phyloP scores from a whole-genome alignment of 2,329 filamentous ascomycete species.

The Metarhizium guizhouense region DNA sequence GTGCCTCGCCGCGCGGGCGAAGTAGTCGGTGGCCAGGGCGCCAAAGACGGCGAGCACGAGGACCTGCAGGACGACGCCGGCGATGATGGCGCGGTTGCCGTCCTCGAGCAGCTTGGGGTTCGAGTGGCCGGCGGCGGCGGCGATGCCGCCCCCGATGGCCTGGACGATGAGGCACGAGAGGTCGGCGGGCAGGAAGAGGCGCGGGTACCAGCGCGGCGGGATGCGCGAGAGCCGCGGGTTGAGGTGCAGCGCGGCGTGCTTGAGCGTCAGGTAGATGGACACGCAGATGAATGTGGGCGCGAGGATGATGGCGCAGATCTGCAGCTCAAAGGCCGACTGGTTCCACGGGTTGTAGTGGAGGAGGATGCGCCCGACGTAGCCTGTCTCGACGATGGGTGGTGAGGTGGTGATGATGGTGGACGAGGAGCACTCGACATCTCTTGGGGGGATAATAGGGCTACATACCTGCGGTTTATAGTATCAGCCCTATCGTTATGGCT shows the following conservation, averaged over 20 bases:
- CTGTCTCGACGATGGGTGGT: slow-evolving; percentile 17
- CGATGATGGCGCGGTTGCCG: slow-evolving; percentile 45
- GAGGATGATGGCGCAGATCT: slow-evolving; percentile 51
- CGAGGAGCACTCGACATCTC: no score
- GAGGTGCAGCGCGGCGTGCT: slow-evolving; percentile 45
- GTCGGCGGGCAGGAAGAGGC: slow-evolving; percentile 51
- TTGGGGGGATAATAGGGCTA: not conserved
- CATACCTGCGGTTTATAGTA: slow-evolving; percentile 43
- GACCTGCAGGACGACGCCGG: slow-evolving; percentile 45
- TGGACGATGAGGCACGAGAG: slow-evolving; percentile 49
- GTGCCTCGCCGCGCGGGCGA: slow-evolving; percentile 29
- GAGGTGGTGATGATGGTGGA: no score
- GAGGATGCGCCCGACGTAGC: slow-evolving; percentile 43
- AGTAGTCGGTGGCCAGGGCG: slow-evolving; percentile 34
- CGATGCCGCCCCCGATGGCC: slow-evolving; percentile 48
- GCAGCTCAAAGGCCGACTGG: slow-evolving; percentile 43
- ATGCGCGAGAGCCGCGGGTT: slow-evolving; percentile 42
- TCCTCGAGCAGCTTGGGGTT: slow-evolving; percentile 30
- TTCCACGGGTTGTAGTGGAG: slow-evolving; percentile 47
- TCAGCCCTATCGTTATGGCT: slow-evolving; percentile 38
- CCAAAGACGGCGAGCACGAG: slow-evolving; percentile 40
- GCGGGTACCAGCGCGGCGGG: slow-evolving; percentile 41
- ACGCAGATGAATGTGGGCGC: slow-evolving; percentile 53
- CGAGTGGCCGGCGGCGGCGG: slow-evolving; percentile 34
- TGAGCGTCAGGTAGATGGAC: slow-evolving; percentile 55